A percentile compares a stretch with the other conserved stretches of the same genome.
Conservation (phyloP, 331 rosid genomes). For the Rosa hybrid region DNA sequence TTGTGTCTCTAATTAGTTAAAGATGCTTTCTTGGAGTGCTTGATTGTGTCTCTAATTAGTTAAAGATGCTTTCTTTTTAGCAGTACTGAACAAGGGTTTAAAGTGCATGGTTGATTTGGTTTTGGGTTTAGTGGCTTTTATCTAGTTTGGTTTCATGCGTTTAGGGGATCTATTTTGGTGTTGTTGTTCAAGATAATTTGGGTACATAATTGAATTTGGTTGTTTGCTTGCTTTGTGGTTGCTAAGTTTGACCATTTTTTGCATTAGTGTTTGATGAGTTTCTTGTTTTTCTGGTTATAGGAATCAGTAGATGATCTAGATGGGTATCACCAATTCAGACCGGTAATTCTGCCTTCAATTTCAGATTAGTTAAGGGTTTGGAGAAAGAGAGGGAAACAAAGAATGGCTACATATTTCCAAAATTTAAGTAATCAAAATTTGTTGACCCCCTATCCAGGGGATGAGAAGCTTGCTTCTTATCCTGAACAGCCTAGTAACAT, state of each 20-base stretch:
- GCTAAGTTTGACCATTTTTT: background rate
- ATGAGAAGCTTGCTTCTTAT: conserved; percentile 41
- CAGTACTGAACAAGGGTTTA: background rate
- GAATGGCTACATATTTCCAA: conserved; percentile 42
- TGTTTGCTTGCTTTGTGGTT: conserved; percentile 6
- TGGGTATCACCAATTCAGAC: conserved; percentile 13
- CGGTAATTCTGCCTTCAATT: conserved; percentile 12
- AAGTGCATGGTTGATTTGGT: background rate
- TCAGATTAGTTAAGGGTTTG: background rate
- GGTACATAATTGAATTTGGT: conserved; percentile 7
- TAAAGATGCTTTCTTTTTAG: background rate
- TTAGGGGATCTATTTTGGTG: background rate
- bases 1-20: background rate
- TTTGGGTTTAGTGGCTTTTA: background rate
- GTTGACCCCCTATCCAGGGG: conserved; percentile 37
- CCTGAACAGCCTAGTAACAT: conserved; percentile 40
- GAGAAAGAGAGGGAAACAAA: conserved; percentile 8
- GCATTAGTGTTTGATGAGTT: background rate
- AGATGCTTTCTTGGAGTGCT: background rate
- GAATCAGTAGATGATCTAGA: conserved; percentile 1
- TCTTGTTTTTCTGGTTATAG: background rate
- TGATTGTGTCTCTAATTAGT: background rate
- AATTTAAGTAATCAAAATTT: conserved; percentile 40
- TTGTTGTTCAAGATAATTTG: background rate
- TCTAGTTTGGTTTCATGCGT: background rate